Base-by-base conservation (phyloP, 495 filamentous ascomycete species). In the Evansstolkia leycettana region DNA sequence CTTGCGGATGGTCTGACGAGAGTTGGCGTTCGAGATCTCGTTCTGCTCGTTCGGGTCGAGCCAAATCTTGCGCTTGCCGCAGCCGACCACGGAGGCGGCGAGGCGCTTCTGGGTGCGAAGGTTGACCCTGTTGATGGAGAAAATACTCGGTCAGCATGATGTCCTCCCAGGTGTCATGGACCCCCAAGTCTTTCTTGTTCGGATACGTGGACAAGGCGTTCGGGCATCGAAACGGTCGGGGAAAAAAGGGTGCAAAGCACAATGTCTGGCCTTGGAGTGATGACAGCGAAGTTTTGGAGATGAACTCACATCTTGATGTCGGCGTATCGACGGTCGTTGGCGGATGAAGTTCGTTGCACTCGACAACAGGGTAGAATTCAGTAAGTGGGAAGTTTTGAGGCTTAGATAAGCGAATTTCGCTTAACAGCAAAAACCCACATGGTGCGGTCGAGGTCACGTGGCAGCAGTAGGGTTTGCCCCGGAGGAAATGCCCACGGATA, bases 1-100 rank as follows among this genome's bases (percentile, higher is more conserved):
- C 79, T 99, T 99, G 72, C 92, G 92, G 83, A 99, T 82, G 52
- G 89, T 95, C 74, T 96, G 88, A 60, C 90, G 92, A 53, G 88
- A 95, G 82, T 96, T 96, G 81, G 90, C 90, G 73, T 96, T 99
- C 70, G 82, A 87, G 75, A 99, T 96, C 67, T 99, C 90, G 76
- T 70, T 89, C 67, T 89, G 78, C 75, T 99, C 90, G 69, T 92
- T 96, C 65, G 90, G 90, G 73, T 99, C 90, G 63, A 99, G 87
- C 90, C 90, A 99, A 73, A 99, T 90, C 82, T 96, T 96, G 76
- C 88, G 82, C 80, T 96, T 82, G 65, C 90, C 90, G 75, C 84
- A 90, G 73, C 86, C 87, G 62, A 89, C 80, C 58, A 98, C 90
- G 65, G 88, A 84, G 59, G 90, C 85, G 60, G 90, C 92, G 55